Evolutionary conservation across 352 stramenopile genomes (phyloP).

Genomic region (Phytophthora cryptogea): DNA sequence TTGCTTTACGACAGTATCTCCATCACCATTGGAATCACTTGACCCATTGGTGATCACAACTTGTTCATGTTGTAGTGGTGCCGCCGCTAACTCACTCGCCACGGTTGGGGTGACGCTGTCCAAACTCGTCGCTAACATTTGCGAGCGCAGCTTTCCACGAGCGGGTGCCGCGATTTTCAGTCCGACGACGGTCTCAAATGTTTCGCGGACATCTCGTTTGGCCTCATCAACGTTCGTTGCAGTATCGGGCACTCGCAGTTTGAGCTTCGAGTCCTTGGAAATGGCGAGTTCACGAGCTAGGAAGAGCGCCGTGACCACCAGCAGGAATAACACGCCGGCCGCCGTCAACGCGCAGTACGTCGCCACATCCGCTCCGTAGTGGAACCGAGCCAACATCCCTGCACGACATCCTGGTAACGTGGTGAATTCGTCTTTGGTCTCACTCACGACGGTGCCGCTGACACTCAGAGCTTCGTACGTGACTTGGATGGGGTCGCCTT

Average conservation of each 20-base stretch:
- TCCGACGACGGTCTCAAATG: slow-evolving; percentile 71
- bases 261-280: slow-evolving; percentile 73
- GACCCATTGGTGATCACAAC: slow-evolving; percentile 5
- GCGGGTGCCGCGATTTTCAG: slow-evolving; percentile 73
- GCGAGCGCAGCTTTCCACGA: slow-evolving; percentile 66
- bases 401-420: slow-evolving; percentile 57
- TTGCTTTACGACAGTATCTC: background rate
- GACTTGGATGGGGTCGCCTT: slow-evolving; percentile 46
- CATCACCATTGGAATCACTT: background rate
- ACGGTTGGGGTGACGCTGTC: slow-evolving; percentile 57
- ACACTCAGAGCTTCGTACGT: slow-evolving; percentile 67
- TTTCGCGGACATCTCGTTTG: slow-evolving; percentile 46
- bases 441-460: slow-evolving; percentile 52
- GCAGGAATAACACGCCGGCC: slow-evolving; percentile 45
- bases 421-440: slow-evolving; percentile 48
- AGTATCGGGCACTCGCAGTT: slow-evolving; percentile 49
- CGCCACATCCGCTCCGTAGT: slow-evolving; percentile 45
- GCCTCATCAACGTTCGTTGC: slow-evolving; percentile 8
- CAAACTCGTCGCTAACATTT: slow-evolving; percentile 59
- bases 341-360: slow-evolving; percentile 41
- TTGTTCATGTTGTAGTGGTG: slow-evolving; percentile 24
- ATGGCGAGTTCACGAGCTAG: slow-evolving; percentile 62
- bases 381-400: slow-evolving; percentile 60
- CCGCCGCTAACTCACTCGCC: slow-evolving; percentile 45
- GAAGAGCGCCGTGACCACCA: slow-evolving; percentile 52